A percentile compares a stretch with the other conserved stretches of the same genome.
phyloP scores from a whole-genome alignment of 805 yeast species.

The Suhomyces sp. region DNA sequence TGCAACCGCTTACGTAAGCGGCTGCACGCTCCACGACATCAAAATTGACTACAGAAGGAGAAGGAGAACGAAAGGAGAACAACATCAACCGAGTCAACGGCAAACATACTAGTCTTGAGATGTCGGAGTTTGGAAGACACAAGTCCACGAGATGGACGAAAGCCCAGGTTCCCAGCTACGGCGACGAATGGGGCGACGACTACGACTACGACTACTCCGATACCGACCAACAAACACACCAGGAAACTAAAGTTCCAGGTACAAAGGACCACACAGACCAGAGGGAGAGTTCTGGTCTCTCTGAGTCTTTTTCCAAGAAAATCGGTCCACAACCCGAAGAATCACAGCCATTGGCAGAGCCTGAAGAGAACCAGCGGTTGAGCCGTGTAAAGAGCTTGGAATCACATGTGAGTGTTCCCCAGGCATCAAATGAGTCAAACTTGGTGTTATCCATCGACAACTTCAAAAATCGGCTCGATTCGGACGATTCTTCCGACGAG shows the following conservation, averaged over 20 bases:
- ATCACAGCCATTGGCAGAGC: background rate
- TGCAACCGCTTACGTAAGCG: background rate
- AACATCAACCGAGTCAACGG: too few species aligned
- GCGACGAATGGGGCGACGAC: slow-evolving; percentile 41
- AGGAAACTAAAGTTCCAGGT: background rate
- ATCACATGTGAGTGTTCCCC: background rate
- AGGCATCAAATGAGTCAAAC: slow-evolving; percentile 6
- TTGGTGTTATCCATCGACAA: slow-evolving; percentile 38
- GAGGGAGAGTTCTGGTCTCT: too few species aligned
- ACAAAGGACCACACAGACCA: background rate
- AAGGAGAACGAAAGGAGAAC: too few species aligned
- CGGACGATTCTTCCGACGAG: slow-evolving; percentile 7
- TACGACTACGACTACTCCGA: slow-evolving; percentile 2
- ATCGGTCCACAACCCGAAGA: background rate
- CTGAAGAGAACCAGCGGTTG: background rate
- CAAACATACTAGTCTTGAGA: too few species aligned
- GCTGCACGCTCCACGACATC: background rate
- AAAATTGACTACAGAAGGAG: background rate
- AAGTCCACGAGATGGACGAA: slow-evolving; percentile 44
- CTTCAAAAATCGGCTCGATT: slow-evolving; percentile 9
- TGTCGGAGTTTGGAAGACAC: slow-evolving; percentile 41
- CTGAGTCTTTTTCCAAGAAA: background rate
- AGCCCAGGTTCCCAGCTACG: slow-evolving; percentile 41
- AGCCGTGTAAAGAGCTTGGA: background rate
- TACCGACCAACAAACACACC: background rate